phyloP scores from a whole-genome alignment of 2,329 filamentous ascomycete species.

The Fusarium robinianum region DNA sequence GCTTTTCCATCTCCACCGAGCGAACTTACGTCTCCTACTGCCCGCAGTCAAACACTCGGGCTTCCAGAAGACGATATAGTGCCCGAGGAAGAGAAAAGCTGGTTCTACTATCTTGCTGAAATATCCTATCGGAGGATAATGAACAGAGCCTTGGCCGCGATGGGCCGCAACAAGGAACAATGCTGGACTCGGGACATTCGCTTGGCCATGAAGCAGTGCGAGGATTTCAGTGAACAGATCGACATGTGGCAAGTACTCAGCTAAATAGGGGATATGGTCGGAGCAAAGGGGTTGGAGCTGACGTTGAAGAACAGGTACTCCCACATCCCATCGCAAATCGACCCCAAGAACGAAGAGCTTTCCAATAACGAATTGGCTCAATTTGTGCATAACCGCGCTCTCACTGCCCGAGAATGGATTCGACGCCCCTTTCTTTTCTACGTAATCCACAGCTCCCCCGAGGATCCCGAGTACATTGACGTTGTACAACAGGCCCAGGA shows the following conservation, averaged over 20 bases:
- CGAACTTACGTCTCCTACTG: constrained; percentile 6
- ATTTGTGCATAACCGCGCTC: constrained; percentile 1
- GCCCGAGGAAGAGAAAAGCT: constrained; percentile 41
- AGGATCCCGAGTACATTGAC: constrained; percentile 22
- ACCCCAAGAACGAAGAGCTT: not conserved
- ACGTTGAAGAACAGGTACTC: constrained; percentile 2
- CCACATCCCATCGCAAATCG: constrained; percentile 11
- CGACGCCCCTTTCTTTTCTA: constrained; percentile 17
- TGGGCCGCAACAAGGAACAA: constrained; percentile 25
- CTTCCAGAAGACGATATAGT: not conserved
- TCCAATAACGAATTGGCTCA: constrained; percentile 11
- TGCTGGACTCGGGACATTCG: constrained; percentile 21
- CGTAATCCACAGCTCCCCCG: constrained; percentile 11
- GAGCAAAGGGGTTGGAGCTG: no score
- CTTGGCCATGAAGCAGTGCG: not conserved
- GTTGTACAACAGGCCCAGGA: constrained; percentile 21
- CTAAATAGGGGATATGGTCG: not conserved
- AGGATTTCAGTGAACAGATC: constrained; percentile 5
- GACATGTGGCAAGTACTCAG: not conserved
- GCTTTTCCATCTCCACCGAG: constrained; percentile 36
- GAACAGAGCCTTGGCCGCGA: constrained; percentile 45
- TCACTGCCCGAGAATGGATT: constrained; percentile 9
- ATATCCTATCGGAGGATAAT: constrained; percentile 48
- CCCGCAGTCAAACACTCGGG: not conserved
- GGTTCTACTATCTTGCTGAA: constrained; percentile 52